These are phyloP conservation scores for Hyaloraphidium curvatum DNA, from an alignment of 192 early-diverging fungal genomes.

Conservation along the genomic window DNA sequence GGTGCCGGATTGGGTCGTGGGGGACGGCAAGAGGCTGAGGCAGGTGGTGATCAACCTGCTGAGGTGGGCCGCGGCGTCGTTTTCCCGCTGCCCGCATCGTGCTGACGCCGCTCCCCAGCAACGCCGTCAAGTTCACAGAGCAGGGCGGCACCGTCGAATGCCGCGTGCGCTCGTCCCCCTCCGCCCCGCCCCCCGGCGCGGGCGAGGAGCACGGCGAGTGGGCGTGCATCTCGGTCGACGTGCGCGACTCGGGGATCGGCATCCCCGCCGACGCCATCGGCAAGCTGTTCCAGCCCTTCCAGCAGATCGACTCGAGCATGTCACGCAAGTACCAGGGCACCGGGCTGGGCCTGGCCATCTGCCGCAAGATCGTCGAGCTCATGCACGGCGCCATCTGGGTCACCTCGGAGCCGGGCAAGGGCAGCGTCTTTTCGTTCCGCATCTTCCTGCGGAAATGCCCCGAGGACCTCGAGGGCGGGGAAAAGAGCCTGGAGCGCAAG, in stretches of 20 bases:
- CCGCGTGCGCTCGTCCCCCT: too few relatives aligned
- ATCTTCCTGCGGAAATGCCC: too few relatives aligned
- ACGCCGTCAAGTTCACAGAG: conserved; percentile 51
- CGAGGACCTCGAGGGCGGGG: too few relatives aligned
- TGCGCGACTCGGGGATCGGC: conserved; percentile 32
- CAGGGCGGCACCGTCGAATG: conserved; percentile 30
- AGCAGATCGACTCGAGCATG: conserved; percentile 40
- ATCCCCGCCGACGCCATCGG: conserved; percentile 29
- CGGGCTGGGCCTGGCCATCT: conserved; percentile 46
- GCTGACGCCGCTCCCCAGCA: too few relatives aligned
- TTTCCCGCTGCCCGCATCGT: too few relatives aligned
- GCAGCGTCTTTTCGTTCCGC: conserved; percentile 31
- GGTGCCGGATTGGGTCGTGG: conserved; percentile 30
- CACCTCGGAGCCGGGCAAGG: conserved; percentile 24
- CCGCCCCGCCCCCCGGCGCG: too few relatives aligned
- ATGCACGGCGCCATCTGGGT: conserved; percentile 48
- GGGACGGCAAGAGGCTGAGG: conserved; percentile 31
- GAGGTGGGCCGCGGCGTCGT: too few relatives aligned
- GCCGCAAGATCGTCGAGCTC: conserved; percentile 30
- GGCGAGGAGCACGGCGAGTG: too few relatives aligned
- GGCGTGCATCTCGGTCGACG: too few relatives aligned
- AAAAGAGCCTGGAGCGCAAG: too few relatives aligned
- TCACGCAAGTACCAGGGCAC: conserved; percentile 50
- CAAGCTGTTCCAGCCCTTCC: conserved; percentile 38
- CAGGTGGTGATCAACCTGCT: too few relatives aligned